These are phyloP conservation scores for Didymella arachidicola DNA, from an alignment of 2,329 filamentous ascomycete genomes.

Conservation along the genomic window DNA sequence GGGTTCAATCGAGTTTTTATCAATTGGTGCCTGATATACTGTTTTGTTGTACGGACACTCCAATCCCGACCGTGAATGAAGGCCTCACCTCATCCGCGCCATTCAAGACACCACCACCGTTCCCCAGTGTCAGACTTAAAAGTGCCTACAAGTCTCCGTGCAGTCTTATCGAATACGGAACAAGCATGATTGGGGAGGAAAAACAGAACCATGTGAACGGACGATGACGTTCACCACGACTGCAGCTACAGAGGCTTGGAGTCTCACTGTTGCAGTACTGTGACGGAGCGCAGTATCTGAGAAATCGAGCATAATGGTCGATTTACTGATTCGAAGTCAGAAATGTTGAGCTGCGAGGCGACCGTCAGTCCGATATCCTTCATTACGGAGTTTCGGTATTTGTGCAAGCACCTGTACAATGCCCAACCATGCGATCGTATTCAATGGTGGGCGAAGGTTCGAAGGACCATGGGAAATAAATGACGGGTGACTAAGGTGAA, in stretches of 20 bases:
- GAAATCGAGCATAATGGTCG: neutral
- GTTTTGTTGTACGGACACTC: slow-evolving; percentile 2
- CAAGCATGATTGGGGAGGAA: slow-evolving; percentile 27
- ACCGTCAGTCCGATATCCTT: too few relatives aligned
- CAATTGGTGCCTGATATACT: neutral
- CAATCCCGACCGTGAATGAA: neutral
- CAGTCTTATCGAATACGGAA: slow-evolving; percentile 19
- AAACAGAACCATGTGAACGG: slow-evolving; percentile 5
- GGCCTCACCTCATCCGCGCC: neutral
- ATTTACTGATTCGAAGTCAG: neutral
- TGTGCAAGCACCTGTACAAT: too few relatives aligned
- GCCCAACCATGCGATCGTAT: too few relatives aligned
- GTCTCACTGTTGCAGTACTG: neutral
- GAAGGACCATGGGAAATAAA: too few relatives aligned
- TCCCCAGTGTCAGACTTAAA: slow-evolving; percentile 7
- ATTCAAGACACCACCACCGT: neutral
- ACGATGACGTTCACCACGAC: neutral
- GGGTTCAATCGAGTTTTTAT: neutral
- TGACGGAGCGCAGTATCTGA: neutral
- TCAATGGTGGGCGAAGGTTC: too few relatives aligned
- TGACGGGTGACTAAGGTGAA: too few relatives aligned
- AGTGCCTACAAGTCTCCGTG: slow-evolving; percentile 16
- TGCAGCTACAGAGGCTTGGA: slow-evolving; percentile 24
- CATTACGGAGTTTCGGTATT: too few relatives aligned
- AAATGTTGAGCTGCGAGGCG: too few relatives aligned